Conservation (phyloP, 495 filamentous ascomycete genomes). For the Pyrenopolyporus hunteri region DNA sequence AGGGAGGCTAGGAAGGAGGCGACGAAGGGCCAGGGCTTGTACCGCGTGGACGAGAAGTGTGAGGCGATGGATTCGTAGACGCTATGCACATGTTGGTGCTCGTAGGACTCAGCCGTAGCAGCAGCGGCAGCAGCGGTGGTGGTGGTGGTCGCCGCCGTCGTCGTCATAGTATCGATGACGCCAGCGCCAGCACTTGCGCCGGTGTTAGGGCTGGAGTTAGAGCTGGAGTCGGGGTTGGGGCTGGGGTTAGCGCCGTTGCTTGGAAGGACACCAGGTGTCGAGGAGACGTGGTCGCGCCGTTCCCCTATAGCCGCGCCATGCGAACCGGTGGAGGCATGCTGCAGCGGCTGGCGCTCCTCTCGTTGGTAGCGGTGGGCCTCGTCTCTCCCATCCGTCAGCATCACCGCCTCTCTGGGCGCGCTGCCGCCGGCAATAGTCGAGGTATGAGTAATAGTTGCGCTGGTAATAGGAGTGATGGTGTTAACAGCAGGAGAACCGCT, state of each 20-base stretch:
- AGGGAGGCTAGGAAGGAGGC: slow-evolving; percentile 75
- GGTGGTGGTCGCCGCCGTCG: background rate
- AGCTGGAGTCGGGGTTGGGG: background rate
- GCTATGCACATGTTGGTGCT: slow-evolving; percentile 84
- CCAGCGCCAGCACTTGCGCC: background rate
- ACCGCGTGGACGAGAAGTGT: slow-evolving; percentile 93
- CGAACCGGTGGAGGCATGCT: slow-evolving; percentile 20
- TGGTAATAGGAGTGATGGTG: background rate
- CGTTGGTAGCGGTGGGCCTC: slow-evolving; percentile 11
- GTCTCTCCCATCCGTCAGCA: slow-evolving; percentile 1
- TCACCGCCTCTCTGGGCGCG: slow-evolving; percentile 24
- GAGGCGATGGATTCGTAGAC: slow-evolving; percentile 94
- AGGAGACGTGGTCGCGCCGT: slow-evolving; percentile 5
- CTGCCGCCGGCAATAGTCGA: background rate
- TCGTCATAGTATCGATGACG: too few species aligned
- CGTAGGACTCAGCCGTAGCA: slow-evolving; percentile 60
- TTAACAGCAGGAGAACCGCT: background rate
- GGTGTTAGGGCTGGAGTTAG: background rate
- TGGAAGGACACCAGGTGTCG: background rate
- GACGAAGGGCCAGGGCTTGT: slow-evolving; percentile 98
- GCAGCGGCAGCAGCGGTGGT: background rate
- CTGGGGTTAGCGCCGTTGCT: background rate
- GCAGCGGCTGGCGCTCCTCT: background rate
- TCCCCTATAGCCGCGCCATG: slow-evolving; percentile 24
- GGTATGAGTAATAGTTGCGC: background rate